Evolutionary conservation across 208 protist genomes (phyloP), one percentile per base, ranked within the genome.

Genomic region (Trypanosoma rangeli): DNA sequence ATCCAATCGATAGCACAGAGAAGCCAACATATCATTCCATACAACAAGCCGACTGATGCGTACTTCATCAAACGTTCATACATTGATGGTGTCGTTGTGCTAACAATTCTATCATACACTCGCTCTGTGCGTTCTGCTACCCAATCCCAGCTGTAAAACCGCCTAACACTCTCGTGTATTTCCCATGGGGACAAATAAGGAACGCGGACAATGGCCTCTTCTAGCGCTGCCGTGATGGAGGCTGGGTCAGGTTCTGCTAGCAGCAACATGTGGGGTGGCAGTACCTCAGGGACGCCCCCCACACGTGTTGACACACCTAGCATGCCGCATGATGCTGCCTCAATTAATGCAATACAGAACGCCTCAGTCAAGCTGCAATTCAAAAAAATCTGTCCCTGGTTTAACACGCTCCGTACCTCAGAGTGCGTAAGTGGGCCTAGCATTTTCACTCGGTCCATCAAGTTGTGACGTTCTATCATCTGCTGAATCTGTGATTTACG

Each of bases 281-380:
- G 84, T 10, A 99, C 97, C 71, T 99, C 98, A 12, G 97, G 97
- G 26, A 99, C 93, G 56, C 98, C 98, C 46, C 98, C 98, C 3
- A 99, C 98, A 42, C 89, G 82, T 1, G 98, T 99, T n/a, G 90
- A 97, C 4, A 98, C 96, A 26, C 97, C 91, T 8, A 98, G 77
- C 2, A 99, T 82, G 3, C 98, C 98, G 69, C 94, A 98, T 29
- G 83, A 89, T 0, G 97, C 94, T 12, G 98, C 98, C 74, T 99
- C 98, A 28, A 99, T 91, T 58, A 99, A 97, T 0, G 98, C 98
- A 73, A 99, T 99, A 78, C 98, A 99, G 67, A 99, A 99, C 7
- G 98, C 98, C 73, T 99, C 98, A 0, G 98, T 99, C 29, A 99
- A 73, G 52, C 96, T 99, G 56, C 91, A 98, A 80, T 99, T 99